Evolutionary conservation across 495 filamentous ascomycete genomes (phyloP).

Genomic region (Pyrenula aspistea): DNA sequence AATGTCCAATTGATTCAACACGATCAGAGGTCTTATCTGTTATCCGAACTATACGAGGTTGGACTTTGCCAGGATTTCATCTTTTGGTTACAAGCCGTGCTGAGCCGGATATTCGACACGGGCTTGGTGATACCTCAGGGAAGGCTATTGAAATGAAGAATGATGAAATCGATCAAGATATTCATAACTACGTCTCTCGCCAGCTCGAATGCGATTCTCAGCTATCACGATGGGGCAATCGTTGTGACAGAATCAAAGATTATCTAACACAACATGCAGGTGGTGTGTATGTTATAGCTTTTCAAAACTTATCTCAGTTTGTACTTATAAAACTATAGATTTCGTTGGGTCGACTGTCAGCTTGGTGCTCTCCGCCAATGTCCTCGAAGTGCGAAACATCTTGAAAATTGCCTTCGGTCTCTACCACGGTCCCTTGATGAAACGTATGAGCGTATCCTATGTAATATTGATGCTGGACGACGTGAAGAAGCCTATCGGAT

Average conservation of each 20-base stretch:
- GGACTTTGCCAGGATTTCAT: neutral
- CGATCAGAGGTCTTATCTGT: neutral
- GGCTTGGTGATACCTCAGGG: neutral
- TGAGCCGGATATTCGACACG: neutral
- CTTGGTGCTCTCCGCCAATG: neutral
- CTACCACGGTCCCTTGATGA: neutral
- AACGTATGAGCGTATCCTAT: neutral
- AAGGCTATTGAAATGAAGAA: neutral
- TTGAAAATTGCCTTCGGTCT: neutral
- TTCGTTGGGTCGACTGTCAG: neutral
- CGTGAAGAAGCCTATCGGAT: constrained; percentile 15
- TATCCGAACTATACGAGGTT: neutral
- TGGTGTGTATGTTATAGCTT: neutral
- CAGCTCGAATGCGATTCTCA: neutral
- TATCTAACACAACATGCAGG: neutral
- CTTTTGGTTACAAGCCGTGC: neutral
- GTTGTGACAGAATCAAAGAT: neutral
- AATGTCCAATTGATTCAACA: neutral
- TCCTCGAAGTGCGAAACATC: neutral
- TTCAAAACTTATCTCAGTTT: neutral
- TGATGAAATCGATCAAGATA: neutral
- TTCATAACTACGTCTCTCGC: neutral
- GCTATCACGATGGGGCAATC: neutral
- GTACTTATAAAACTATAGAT: neutral
- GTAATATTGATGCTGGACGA: constrained; percentile 11